Base-by-base conservation (phyloP, 1,284 basidiomycete species). In the Puccinia sorghi region DNA sequence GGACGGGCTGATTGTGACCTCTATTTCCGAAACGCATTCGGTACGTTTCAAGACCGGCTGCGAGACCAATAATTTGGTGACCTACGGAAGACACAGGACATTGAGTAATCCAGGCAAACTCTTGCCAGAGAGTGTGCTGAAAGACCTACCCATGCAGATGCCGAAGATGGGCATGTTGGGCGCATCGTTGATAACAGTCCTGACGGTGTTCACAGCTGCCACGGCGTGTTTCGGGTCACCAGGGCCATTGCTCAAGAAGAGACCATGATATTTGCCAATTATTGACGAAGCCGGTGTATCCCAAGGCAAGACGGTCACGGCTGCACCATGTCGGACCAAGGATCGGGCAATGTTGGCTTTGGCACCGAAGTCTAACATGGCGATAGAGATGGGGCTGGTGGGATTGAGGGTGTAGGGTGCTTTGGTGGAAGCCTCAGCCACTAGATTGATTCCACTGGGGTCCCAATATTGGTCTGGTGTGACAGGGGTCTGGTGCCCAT, bases 1-100 rank as follows among this genome's bases (percentile, higher is more conserved):
- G 88, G 20, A 99, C 96, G 56, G 96, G 96, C 85, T 99, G 96
- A 85, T 99, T 99, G 86, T 99, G 97, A n/a, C 96, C 96, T 83
- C 96, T 92, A 86, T 99, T 98, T 39, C 96, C 95, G 84, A 98
- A 98, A 25, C 90, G 93, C 94, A 97, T 97, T 46, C 94, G 89
- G 85, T 98, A 98, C 8, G 95, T 93, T 83, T 97, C 94, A 80
- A 98, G 86, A 59, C 97, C 97, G 25, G 94, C 95, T 20, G 96
- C 96, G 87, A 99, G 92, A 69, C 97, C 96, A 82, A 99, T 93
- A 82, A 99, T 89, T 85, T 97, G 94, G 85, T 97, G 93, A 66
- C 79, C 75, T 77, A 39, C 3, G 43, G 8, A 52, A 43, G 37
- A 3, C 12, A 76, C 5, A n/a, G 48, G n/a, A 67, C 7, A 57